A percentile compares a stretch with the other conserved stretches of the same genome.
Evolutionary conservation across 2,329 filamentous ascomycete species (phyloP).

Genomic region (Arthrobotrys entomopaga): DNA sequence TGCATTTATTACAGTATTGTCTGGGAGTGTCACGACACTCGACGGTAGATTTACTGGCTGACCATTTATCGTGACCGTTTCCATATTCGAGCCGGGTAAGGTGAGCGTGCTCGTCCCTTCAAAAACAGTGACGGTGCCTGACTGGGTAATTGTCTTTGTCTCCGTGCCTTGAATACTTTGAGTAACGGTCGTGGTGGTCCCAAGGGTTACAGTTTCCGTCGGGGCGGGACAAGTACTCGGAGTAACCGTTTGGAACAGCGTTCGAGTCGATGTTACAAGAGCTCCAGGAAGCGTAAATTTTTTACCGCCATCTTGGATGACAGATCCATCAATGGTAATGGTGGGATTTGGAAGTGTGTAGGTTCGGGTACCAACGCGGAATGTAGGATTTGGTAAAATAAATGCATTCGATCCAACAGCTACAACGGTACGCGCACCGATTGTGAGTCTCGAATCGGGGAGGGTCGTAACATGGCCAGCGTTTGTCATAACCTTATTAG

Average conservation of each 20-base stretch:
- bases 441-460: neutral
- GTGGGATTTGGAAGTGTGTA: neutral
- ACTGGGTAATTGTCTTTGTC: conserved; percentile 7
- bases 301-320: conserved; percentile 4
- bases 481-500: conserved; percentile 5
- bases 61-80: conserved; percentile 1
- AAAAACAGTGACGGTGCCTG: conserved; percentile 2
- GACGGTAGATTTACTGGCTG: conserved; percentile 1
- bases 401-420: conserved; percentile 7
- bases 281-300: conserved; percentile 15
- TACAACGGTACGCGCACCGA: conserved; percentile 3
- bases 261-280: neutral
- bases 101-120: neutral
- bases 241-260: conserved; percentile 1
- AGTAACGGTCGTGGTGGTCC: neutral
- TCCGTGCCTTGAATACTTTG: neutral
- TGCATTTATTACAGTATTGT: conserved; percentile 7
- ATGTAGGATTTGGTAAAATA: conserved; percentile 9
- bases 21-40: neutral
- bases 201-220: neutral
- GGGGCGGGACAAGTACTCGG: neutral
- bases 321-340: neutral
- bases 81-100: neutral
- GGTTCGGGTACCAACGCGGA: neutral
- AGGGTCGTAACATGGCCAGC: neutral